Conservation (phyloP, 2,329 filamentous ascomycete species). For the Thelonectria discophora region DNA sequence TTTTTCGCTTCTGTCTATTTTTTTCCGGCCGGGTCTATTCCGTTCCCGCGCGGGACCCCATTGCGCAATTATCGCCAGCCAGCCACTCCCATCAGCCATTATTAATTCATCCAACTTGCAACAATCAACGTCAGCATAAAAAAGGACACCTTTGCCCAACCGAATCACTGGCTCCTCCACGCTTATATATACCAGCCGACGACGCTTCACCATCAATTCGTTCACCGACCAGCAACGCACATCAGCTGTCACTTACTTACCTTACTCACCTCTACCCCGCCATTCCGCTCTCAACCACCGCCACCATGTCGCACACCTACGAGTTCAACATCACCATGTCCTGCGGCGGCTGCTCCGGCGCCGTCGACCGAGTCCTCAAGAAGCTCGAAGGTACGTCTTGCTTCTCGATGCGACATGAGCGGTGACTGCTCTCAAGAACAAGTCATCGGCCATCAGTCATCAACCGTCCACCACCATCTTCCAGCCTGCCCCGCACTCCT, state of each 20-base stretch:
- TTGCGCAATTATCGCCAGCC: conserved; percentile 42
- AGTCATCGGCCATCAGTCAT: background rate
- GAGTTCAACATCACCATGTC: conserved; percentile 95
- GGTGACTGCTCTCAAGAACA: background rate
- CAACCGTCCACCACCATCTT: background rate
- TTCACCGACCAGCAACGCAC: conserved; percentile 12
- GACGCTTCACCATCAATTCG: background rate
- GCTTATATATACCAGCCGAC: background rate
- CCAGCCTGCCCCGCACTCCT: background rate
- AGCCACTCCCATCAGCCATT: conserved; percentile 26
- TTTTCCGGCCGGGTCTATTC: conserved; percentile 11
- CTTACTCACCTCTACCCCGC: conserved; percentile 27
- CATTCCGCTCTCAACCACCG: conserved; percentile 24
- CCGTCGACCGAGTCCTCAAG: conserved; percentile 89
- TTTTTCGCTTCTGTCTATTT: background rate
- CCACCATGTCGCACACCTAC: conserved; percentile 83
- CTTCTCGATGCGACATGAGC: background rate
- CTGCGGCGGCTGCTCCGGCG: conserved; percentile 96
- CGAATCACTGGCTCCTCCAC: background rate
- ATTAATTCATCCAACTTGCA: conserved; percentile 35
- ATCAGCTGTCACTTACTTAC: conserved; percentile 1
- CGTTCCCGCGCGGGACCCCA: conserved; percentile 25
- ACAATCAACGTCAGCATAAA: conserved; percentile 30
- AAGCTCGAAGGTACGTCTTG: conserved; percentile 80
- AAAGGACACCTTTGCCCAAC: conserved; percentile 22